These are phyloP conservation scores for Firmiana major DNA, from an alignment of 345 rosid species.

Conservation along the genomic window DNA sequence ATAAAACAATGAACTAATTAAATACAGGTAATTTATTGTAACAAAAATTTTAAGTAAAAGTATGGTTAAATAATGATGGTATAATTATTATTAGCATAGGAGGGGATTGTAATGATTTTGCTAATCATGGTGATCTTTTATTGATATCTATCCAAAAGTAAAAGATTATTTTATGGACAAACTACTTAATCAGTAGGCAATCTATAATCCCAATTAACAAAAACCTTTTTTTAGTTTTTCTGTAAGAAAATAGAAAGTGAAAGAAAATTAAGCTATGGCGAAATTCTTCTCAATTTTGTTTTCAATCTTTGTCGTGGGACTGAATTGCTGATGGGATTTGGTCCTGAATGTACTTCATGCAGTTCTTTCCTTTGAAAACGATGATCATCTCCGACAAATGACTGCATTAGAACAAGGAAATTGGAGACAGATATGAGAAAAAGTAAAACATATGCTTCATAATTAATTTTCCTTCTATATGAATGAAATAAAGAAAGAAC, in stretches of 20 bases:
- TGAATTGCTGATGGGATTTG: slow-evolving; percentile 16
- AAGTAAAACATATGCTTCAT: neutral
- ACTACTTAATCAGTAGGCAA: neutral
- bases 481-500: neutral
- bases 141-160: neutral
- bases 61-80: neutral
- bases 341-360: slow-evolving; percentile 20
- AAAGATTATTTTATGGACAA: neutral
- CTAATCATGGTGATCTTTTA: neutral
- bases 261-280: slow-evolving; percentile 1
- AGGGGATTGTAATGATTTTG: no score
- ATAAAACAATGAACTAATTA: neutral
- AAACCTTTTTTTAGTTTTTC: neutral
- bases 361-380: slow-evolving; percentile 1
- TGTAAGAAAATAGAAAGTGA: neutral
- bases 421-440: no score
- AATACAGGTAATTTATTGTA: neutral
- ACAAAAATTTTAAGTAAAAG: neutral
- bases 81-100: neutral
- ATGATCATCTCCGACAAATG: neutral
- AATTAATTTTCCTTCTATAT: neutral
- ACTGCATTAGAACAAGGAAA: neutral
- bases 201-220: neutral
- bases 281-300: neutral
- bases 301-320: neutral